A percentile compares a stretch with the other conserved stretches of the same genome.
phyloP scores from a whole-genome alignment of 106 monocot species.

The Phalaenopsis aphrodite region DNA sequence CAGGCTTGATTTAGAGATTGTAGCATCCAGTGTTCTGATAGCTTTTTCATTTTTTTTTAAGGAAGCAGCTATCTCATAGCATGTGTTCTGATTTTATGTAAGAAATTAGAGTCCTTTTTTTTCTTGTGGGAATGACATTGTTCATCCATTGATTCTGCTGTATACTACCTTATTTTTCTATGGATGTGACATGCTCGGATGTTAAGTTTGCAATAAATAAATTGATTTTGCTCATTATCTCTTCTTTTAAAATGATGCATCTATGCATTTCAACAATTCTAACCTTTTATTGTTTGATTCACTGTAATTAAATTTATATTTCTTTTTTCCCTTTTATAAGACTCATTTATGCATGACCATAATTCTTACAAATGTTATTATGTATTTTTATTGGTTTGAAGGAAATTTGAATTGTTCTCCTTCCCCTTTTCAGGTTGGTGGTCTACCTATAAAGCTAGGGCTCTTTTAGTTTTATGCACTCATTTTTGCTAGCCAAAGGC shows the following conservation, averaged over 20 bases:
- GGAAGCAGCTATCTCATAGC: not conserved
- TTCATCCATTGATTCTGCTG: not conserved
- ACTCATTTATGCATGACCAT: not conserved
- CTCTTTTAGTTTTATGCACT: too few species aligned
- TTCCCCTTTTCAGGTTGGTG: not conserved
- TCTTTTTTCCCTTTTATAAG: not conserved
- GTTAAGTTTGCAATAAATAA: not conserved
- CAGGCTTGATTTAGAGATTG: not conserved
- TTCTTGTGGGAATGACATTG: not conserved
- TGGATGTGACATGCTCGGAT: not conserved
- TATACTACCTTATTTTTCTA: not conserved
- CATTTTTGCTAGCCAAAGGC: too few species aligned
- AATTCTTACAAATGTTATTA: not conserved
- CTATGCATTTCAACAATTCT: not conserved
- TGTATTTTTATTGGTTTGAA: not conserved
- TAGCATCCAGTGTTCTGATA: not conserved
- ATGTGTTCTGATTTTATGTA: not conserved
- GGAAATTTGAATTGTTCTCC: not conserved
- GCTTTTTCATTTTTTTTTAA: not conserved
- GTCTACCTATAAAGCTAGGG: too few species aligned
- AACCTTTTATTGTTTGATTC: not conserved
- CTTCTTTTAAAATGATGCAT: not conserved
- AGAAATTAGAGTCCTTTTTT: not conserved
- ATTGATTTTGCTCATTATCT: not conserved
- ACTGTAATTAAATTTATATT: not conserved